phyloP scores from a whole-genome alignment of 306 rosid genomes.

The Inga leiocalycina region DNA sequence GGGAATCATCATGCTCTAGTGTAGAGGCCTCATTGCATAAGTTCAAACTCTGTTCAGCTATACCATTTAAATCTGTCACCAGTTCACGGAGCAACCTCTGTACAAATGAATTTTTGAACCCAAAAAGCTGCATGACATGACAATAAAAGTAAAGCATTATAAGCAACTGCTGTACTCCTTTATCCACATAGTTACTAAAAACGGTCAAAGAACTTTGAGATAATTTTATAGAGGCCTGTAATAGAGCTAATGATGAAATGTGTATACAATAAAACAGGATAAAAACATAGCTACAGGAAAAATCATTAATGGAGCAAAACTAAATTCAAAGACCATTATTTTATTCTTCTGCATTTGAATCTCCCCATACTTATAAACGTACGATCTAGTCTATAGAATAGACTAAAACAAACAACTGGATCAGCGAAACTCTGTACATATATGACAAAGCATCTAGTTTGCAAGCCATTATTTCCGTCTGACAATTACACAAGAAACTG shows the following conservation, averaged over 20 bases:
- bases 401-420: not conserved
- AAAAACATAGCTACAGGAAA: constrained; percentile 1
- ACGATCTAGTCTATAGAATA: not conserved
- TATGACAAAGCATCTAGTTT: constrained; percentile 17
- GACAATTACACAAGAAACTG: constrained; percentile 19
- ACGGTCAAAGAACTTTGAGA: constrained; percentile 4
- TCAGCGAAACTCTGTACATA: not conserved
- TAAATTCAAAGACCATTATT: not conserved
- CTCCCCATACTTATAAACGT: not conserved
- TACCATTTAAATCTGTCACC: constrained; percentile 64
- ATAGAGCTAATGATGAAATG: not conserved
- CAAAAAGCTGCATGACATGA: constrained; percentile 70
- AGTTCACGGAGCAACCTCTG: constrained; percentile 80
- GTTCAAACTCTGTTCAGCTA: constrained; percentile 47
- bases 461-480: not conserved
- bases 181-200: not conserved
- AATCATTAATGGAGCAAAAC: constrained; percentile 9
- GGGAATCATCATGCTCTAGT: constrained; percentile 34
- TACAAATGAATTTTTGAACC: constrained; percentile 75
- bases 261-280: not conserved
- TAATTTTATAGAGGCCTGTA: constrained; percentile 1
- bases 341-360: constrained; percentile 9
- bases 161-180: constrained; percentile 8
- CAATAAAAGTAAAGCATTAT: constrained; percentile 30
- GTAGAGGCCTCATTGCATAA: constrained; percentile 40